Conservation (phyloP, 805 yeast species). For the Metschnikowia drakensbergensis region DNA sequence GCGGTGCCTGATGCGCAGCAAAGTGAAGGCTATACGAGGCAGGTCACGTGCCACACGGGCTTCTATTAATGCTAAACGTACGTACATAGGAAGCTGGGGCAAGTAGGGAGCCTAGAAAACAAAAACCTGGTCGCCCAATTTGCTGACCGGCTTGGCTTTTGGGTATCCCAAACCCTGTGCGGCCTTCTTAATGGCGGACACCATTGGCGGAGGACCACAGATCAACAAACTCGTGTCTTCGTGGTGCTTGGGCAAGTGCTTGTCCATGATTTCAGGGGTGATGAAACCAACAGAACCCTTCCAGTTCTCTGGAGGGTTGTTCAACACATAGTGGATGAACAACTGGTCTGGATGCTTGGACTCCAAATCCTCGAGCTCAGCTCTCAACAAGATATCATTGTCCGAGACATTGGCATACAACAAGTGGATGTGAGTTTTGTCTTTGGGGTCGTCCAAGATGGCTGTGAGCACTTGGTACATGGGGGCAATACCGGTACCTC, state of each 20-base stretch:
- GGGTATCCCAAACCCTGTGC: slow-evolving; percentile 70
- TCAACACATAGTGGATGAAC: slow-evolving; percentile 68
- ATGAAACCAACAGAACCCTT: slow-evolving; percentile 74
- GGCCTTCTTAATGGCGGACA: slow-evolving; percentile 75
- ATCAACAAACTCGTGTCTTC: slow-evolving; percentile 66
- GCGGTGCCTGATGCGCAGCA: neutral
- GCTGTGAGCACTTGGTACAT: slow-evolving; percentile 91
- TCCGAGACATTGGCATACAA: slow-evolving; percentile 79
- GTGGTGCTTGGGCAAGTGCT: slow-evolving; percentile 58
- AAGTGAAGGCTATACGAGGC: neutral
- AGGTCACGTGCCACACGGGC: neutral
- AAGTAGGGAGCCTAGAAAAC: slow-evolving; percentile 50
- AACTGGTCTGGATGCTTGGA: slow-evolving; percentile 55
- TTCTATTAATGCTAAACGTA: slow-evolving; percentile 1
- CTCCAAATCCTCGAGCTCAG: slow-evolving; percentile 70
- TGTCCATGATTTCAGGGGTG: slow-evolving; percentile 66
- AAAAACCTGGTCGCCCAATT: slow-evolving; percentile 86
- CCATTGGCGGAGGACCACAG: slow-evolving; percentile 96
- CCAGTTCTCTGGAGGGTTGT: slow-evolving; percentile 73
- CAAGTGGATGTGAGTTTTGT: slow-evolving; percentile 69
- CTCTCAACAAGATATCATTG: slow-evolving; percentile 74
- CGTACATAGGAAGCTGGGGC: neutral
- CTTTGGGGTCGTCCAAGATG: slow-evolving; percentile 70
- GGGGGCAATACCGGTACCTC: slow-evolving; percentile 96
- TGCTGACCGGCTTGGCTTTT: slow-evolving; percentile 85